Evolutionary conservation across 2,329 filamentous ascomycete genomes (phyloP), one percentile per base, ranked within the genome.

Genomic region (Sclerotinia trifoliorum): DNA sequence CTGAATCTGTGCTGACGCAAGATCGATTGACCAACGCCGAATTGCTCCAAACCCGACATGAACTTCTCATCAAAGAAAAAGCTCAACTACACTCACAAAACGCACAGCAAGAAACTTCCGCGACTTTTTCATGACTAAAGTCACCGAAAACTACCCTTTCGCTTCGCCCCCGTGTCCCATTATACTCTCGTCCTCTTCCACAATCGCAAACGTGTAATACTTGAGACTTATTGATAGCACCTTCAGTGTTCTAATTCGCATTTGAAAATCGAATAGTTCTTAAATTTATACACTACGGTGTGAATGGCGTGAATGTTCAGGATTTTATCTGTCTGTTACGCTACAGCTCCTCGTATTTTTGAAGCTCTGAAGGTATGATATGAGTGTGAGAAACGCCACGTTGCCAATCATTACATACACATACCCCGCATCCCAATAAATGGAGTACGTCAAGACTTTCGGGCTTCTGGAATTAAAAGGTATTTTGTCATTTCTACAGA

Each of bases 121-220:
- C 15, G 69, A 78, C 7, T 79, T 83, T 5, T 80, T 80, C 32
- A 78, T 81, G 74, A 79, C 81, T 61, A 44, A n/a, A n/a, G n/a
- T n/a, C n/a, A n/a, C n/a, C n/a, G n/a, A n/a, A n/a, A n/a, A n/a
- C n/a, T n/a, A n/a, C n/a, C n/a, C n/a, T n/a, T n/a, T n/a, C n/a
- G n/a, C n/a, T n/a, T 64, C 35, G 10, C 2, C 35, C 19, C 21
- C 21, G 6, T 19, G 74, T 49, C 73, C 73, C 17, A 56, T 74
- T 35, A 74, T 71, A 1, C 72, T 80, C 26, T 10, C 52, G 2
- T 77, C 78, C 3, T 75, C 81, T 56, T n/a, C n/a, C n/a, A n/a
- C n/a, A n/a, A n/a, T n/a, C n/a, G n/a, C n/a, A n/a, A n/a, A n/a
- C n/a, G n/a, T n/a, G n/a, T n/a, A n/a, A n/a, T 35, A 35, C 32